Percentiles rank a stretch among this genome's conserved stretches.
Conservation (phyloP, 768 basidiomycete genomes). For the Collybia sp. region DNA sequence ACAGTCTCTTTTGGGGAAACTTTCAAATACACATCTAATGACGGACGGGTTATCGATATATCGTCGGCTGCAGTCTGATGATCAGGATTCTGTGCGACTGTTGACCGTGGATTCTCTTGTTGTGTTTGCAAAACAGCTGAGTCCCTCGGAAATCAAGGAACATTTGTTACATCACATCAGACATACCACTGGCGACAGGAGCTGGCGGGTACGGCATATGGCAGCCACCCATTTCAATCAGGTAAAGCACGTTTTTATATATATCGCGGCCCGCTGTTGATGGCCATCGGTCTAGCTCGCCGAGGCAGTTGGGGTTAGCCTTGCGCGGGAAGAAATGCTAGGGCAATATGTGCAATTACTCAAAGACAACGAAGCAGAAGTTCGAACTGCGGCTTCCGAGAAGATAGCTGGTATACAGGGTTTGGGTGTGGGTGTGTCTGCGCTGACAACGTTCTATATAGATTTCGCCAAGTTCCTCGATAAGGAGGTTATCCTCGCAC, state of each 20-base stretch:
- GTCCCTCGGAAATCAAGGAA: conserved; percentile 86
- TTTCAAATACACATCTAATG: conserved; percentile 76
- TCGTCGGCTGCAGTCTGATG: conserved; percentile 89
- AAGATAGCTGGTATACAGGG: conserved; percentile 83
- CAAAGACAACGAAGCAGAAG: conserved; percentile 99
- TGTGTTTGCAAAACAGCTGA: conserved; percentile 80
- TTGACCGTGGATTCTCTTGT: conserved; percentile 95
- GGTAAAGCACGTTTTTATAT: conserved; percentile 32
- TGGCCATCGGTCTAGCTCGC: conserved; percentile 58
- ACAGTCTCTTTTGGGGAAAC: conserved; percentile 75
- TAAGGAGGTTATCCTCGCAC: conserved; percentile 87
- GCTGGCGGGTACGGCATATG: conserved; percentile 99
- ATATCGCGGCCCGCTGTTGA: background rate
- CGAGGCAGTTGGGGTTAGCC: conserved; percentile 81
- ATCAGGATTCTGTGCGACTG: conserved; percentile 97
- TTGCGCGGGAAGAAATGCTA: conserved; percentile 92
- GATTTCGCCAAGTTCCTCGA: conserved; percentile 94
- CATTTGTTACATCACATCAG: conserved; percentile 85
- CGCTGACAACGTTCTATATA: conserved; percentile 23
- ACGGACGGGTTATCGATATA: conserved; percentile 90
- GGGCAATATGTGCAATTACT: conserved; percentile 89
- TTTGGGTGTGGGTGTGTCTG: conserved; percentile 4
- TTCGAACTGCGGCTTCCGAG: conserved; percentile 90
- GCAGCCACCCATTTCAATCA: conserved; percentile 96
- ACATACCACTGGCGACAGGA: conserved; percentile 88